phyloP scores from a whole-genome alignment of 129 eudicot genomes.

The Artemisia tridentata region DNA sequence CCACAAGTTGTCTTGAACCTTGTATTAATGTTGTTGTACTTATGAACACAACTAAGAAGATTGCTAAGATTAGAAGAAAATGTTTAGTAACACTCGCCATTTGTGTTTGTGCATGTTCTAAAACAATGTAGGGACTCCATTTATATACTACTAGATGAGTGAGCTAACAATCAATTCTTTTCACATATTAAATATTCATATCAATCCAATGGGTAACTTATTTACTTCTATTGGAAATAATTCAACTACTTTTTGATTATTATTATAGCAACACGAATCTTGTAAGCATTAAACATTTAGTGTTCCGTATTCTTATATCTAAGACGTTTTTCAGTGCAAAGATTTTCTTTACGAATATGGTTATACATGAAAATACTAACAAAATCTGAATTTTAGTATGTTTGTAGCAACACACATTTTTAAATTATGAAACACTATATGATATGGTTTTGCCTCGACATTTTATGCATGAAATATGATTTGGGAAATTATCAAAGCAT shows the following conservation, averaged over 20 bases:
- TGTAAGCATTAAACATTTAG: background rate
- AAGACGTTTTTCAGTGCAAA: background rate
- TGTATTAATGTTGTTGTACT: slow-evolving; percentile 16
- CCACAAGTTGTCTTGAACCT: slow-evolving; percentile 18
- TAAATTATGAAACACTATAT: background rate
- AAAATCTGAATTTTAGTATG: background rate
- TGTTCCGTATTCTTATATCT: background rate
- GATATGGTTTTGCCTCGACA: too few relatives aligned
- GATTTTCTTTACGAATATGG: background rate
- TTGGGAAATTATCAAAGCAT: too few relatives aligned
- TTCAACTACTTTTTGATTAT: background rate
- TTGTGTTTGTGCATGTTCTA: slow-evolving; percentile 26
- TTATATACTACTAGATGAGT: slow-evolving; percentile 26
- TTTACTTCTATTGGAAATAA: slow-evolving; percentile 19
- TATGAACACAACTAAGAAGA: slow-evolving; percentile 20
- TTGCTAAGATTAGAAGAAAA: slow-evolving; percentile 23
- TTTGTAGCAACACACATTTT: too few relatives aligned
- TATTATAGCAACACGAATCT: slow-evolving; percentile 16
- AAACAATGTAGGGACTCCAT: slow-evolving; percentile 17
- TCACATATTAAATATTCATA: slow-evolving; percentile 2
- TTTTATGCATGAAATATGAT: too few relatives aligned
- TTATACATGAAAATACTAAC: background rate
- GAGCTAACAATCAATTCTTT: slow-evolving; percentile 16
- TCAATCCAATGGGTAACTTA: slow-evolving; percentile 15
- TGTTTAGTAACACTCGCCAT: slow-evolving; percentile 19